Evolutionary conservation across 176 grass and related monocot species (phyloP), one percentile per base, ranked within the genome.

Genomic region (Eragrostis curvula): DNA sequence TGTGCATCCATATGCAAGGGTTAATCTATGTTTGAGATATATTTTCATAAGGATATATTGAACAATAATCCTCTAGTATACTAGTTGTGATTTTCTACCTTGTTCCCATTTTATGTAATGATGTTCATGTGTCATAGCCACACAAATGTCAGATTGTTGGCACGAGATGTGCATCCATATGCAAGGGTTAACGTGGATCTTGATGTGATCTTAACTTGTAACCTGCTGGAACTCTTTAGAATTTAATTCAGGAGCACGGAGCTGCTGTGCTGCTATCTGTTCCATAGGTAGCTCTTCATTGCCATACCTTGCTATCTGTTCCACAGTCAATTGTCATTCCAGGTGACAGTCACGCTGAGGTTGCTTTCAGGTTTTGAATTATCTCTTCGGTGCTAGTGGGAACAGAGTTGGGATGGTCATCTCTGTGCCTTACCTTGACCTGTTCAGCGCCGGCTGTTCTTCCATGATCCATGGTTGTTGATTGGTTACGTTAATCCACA

Each of bases 61-160:
- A 47, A 50, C 5, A 78, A 88, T 88, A 86, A 88, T 84, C 51
- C 57, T 79, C n/a, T 73, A 82, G 40, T 78, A 27, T 48, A 81
- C 60, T 39, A 39, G 21, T 6, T 66, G 39, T 32, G 64, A 12
- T 66, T 76, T 46, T 52, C 82, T 66, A 10, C 6, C 18, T 51
- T 81, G 21, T 58, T 63, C 7, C 66, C 47, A 68, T 29, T 67
- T 57, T 50, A 71, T 78, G 48, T 39, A 3, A 71, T 41, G 78
- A 40, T 77, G 36, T 56, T 3, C 24, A 48, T 39, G 60, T 55
- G 20, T 30, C 66, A 75, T 24, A 25, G 23, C 45, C 20, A 39
- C 65, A 58, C n/a, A 40, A 21, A 20, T 64, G 27, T 46, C 39
- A 21, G 70, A 57, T 68, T 74, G 13, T 75, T 75, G 65, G 25